Percentiles rank a stretch among this genome's conserved stretches.
Evolutionary conservation across 1,284 basidiomycete species (phyloP).

Genomic region (Phaffia rhodozyma): DNA sequence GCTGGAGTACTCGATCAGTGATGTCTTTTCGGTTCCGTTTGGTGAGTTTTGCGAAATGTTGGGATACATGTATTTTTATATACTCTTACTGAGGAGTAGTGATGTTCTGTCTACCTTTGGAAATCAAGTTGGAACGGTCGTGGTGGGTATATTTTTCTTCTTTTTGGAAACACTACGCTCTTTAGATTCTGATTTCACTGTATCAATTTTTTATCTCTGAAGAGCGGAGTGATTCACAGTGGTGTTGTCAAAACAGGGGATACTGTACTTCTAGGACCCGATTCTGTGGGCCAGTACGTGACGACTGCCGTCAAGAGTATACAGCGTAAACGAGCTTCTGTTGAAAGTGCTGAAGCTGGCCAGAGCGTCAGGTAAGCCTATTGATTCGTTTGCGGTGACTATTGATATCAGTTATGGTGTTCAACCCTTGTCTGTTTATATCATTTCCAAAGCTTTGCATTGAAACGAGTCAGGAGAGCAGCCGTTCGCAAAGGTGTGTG

Average conservation of each 20-base stretch:
- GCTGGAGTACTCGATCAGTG: conserved; percentile 54
- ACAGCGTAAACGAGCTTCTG: conserved; percentile 81
- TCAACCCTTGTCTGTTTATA: no score
- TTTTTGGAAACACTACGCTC: not conserved
- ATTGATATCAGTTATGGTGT: no score
- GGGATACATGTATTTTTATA: no score
- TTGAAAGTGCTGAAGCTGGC: conserved; percentile 77
- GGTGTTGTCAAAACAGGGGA: conserved; percentile 71
- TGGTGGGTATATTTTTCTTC: conserved; percentile 32
- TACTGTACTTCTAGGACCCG: conserved; percentile 74
- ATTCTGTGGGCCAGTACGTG: conserved; percentile 80
- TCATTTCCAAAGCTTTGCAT: conserved; percentile 45
- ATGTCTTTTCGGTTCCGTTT: conserved; percentile 21
- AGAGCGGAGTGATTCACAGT: conserved; percentile 72
- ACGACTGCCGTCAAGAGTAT: conserved; percentile 75
- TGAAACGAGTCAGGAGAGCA: conserved; percentile 74
- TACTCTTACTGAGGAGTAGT: no score
- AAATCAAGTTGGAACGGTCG: conserved; percentile 83
- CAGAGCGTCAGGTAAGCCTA: conserved; percentile 64
- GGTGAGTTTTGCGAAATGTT: not conserved
- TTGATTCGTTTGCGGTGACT: not conserved
- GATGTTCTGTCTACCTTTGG: conserved; percentile 50
- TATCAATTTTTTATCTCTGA: not conserved
- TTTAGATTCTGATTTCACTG: not conserved
- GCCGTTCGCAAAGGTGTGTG: conserved; percentile 68